These are phyloP conservation scores for Carex cristatella DNA, from an alignment of 176 grass and related monocot genomes.

Conservation along the genomic window DNA sequence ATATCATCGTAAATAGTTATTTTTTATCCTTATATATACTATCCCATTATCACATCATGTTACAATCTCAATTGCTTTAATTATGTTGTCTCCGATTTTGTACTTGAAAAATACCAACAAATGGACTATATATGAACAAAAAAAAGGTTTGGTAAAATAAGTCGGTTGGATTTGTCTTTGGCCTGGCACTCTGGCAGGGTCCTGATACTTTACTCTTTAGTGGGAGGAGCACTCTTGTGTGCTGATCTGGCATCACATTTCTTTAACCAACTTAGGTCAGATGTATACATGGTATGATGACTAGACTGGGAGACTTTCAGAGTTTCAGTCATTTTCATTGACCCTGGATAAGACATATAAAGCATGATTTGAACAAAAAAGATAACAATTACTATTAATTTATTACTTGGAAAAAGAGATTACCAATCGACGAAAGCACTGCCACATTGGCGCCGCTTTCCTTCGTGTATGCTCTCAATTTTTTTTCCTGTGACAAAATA, in stretches of 20 bases:
- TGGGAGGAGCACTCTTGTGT: not conserved
- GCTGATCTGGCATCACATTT: slow-evolving; percentile 15
- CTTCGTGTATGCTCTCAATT: not conserved
- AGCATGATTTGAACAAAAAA: not conserved
- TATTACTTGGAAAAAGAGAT: not conserved
- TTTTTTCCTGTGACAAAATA: not conserved
- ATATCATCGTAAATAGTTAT: no score
- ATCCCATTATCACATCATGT: no score
- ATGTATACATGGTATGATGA: slow-evolving; percentile 2
- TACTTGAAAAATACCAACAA: no score
- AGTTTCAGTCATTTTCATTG: slow-evolving; percentile 14
- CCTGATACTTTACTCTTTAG: not conserved
- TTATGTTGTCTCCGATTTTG: no score
- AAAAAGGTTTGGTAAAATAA: no score
- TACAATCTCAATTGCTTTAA: no score
- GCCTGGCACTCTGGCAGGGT: not conserved
- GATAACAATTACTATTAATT: not conserved
- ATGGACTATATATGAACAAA: no score
- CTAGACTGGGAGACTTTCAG: not conserved
- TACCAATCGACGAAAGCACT: not conserved
- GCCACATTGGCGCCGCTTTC: not conserved
- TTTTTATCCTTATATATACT: no score
- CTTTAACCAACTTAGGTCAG: not conserved
- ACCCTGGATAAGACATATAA: not conserved
- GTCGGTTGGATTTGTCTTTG: no score